Conservation (phyloP, 495 filamentous ascomycete species). For the Penicillium simplicissimum region DNA sequence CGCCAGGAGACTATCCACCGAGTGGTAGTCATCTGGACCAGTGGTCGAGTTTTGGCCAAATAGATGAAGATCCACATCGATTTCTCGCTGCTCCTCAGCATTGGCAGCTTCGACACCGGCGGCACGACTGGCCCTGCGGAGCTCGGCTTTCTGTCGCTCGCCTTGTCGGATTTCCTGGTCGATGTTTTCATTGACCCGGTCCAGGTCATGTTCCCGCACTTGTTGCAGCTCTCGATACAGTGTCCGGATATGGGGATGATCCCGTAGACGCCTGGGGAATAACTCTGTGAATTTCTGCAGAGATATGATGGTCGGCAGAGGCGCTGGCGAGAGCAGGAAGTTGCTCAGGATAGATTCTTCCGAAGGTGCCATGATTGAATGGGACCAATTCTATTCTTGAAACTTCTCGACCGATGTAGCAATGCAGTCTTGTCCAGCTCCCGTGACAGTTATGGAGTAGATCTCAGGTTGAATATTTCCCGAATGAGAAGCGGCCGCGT, state of each 20-base stretch:
- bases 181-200: conserved; percentile 68
- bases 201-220: conserved; percentile 66
- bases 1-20: conserved; percentile 61
- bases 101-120: conserved; percentile 53
- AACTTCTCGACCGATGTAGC: neutral
- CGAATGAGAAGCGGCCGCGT: conserved; percentile 9
- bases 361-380: conserved; percentile 61
- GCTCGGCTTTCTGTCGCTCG: conserved; percentile 60
- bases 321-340: conserved; percentile 75
- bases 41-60: conserved; percentile 57
- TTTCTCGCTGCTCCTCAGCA: conserved; percentile 64
- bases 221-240: conserved; percentile 81
- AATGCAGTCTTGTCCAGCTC: neutral
- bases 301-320: conserved; percentile 70
- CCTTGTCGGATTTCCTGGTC: conserved; percentile 64
- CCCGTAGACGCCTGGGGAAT: conserved; percentile 69
- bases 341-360: conserved; percentile 71
- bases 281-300: conserved; percentile 72
- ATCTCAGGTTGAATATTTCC: conserved; percentile 1
- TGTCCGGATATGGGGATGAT: conserved; percentile 67
- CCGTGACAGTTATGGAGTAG: neutral
- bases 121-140: conserved; percentile 55
- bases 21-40: conserved; percentile 51
- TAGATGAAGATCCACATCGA: conserved; percentile 71
- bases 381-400: neutral